Evolutionary conservation across 2,329 filamentous ascomycete species (phyloP), one percentile per base, ranked within the genome.

Genomic region (Helotiales sp.): DNA sequence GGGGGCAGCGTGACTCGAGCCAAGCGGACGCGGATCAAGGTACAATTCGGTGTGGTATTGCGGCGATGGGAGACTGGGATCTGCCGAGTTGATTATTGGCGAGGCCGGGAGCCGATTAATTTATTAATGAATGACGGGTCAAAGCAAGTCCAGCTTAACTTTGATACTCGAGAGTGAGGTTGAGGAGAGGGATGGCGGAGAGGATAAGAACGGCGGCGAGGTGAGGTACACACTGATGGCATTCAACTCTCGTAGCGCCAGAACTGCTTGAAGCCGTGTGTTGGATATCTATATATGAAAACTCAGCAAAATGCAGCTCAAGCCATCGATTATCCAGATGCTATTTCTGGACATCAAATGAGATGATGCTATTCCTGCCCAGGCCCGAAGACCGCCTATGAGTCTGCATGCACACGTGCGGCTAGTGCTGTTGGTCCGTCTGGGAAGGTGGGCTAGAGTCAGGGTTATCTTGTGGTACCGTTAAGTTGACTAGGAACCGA

Each of bases 281-380:
- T 63, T 61, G 56, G 61, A 48, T 31, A 15, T 57, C 62, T 69
- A 69, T 71, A 71, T 70, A 70, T 62, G 60, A 67, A 57, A 40
- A 55, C 56, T 47, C 25, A 36, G 19, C 29, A 58, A 60, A 54
- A 64, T 60, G 61, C 59, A 61, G 54, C 52, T 53, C 55, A 58
- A 61, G 63, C 62, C 57, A 51, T 59, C 65, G 65, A 69, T 67
- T 65, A 69, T 70, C 70, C 67, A 69, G 66, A 70, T 74, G 77
- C 77, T 79, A 80, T 75, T 72, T 74, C 73, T 73, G 74, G 73
- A 64, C 47, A 60, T 42, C 60, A 57, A 65, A 65, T 65, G 63
- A 59, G 60, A 61, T 56, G 61, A 60, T 66, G 53, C 67, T 75
- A 77, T 74, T 72, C 71, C 71, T 71, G 72, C 74, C 75, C 68